Percentiles rank a stretch among this genome's conserved stretches.
Evolutionary conservation across 306 rosid species (phyloP).

Genomic region (Ziziphus jujuba): DNA sequence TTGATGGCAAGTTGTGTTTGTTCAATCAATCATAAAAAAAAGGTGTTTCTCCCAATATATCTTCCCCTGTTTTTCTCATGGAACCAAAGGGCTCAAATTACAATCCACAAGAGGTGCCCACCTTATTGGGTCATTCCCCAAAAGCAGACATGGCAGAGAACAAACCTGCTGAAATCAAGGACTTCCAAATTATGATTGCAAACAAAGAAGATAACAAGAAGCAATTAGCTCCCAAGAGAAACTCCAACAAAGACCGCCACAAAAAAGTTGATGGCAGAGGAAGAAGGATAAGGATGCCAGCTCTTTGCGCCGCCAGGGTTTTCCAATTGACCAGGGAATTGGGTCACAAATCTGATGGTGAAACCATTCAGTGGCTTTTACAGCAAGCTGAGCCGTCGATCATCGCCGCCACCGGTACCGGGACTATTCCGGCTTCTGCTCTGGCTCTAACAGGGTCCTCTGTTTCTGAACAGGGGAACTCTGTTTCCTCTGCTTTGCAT

Average conservation of each 20-base stretch:
- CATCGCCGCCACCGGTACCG: conserved; percentile 50
- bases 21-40: not conserved
- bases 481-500: conserved; percentile 38
- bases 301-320: conserved; percentile 59
- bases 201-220: conserved; percentile 42
- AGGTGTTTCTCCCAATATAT: not conserved
- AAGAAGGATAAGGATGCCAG: conserved; percentile 59
- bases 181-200: conserved; percentile 36
- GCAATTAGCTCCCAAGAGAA: conserved; percentile 43
- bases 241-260: conserved; percentile 54
- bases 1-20: conserved; percentile 20
- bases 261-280: conserved; percentile 63
- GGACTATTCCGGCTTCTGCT: conserved; percentile 48
- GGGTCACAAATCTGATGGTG: conserved; percentile 53
- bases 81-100: conserved; percentile 18
- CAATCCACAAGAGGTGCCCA: conserved; percentile 33
- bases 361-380: conserved; percentile 58
- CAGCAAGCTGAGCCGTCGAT: conserved; percentile 60
- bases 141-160: conserved; percentile 51
- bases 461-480: conserved; percentile 43
- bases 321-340: conserved; percentile 52
- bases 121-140: conserved; percentile 24
- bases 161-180: conserved; percentile 45
- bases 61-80: conserved; percentile 11
- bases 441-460: conserved; percentile 35